These are phyloP conservation scores for Boletus sp. DNA, from an alignment of 768 basidiomycete genomes.

Conservation along the genomic window DNA sequence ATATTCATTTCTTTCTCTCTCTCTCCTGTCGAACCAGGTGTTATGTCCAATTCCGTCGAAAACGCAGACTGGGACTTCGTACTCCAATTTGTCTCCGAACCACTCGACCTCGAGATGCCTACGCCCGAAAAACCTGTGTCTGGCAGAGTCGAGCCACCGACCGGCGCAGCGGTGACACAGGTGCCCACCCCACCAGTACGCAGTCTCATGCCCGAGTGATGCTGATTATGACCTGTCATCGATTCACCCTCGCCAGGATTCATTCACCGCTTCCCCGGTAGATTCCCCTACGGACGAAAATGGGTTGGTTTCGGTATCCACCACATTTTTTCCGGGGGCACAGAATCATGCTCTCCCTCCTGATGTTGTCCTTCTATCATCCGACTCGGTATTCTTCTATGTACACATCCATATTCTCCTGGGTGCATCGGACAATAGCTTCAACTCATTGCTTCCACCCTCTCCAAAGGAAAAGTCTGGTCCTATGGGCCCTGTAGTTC, in stretches of 20 bases:
- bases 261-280: slow-evolving; percentile 33
- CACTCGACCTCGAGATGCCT: slow-evolving; percentile 36
- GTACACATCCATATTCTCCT: slow-evolving; percentile 63
- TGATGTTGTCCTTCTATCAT: slow-evolving; percentile 64
- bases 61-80: slow-evolving; percentile 60
- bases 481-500: slow-evolving; percentile 52
- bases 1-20: background rate
- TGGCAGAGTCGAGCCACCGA: slow-evolving; percentile 21
- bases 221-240: slow-evolving; percentile 5
- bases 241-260: slow-evolving; percentile 30
- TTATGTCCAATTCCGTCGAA: slow-evolving; percentile 38
- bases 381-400: slow-evolving; percentile 84
- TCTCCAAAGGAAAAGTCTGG: slow-evolving; percentile 38
- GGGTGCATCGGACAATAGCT: slow-evolving; percentile 59
- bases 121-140: slow-evolving; percentile 37
- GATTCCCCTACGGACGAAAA: slow-evolving; percentile 40
- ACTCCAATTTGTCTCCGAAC: slow-evolving; percentile 55
- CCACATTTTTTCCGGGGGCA: slow-evolving; percentile 75
- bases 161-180: slow-evolving; percentile 31
- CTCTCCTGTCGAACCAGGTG: background rate
- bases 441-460: slow-evolving; percentile 55
- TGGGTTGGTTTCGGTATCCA: slow-evolving; percentile 71
- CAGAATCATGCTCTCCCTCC: slow-evolving; percentile 54
- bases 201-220: background rate
- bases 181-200: slow-evolving; percentile 68